phyloP scores from a whole-genome alignment of 2,329 filamentous ascomycete species.

The Capronia americana region DNA sequence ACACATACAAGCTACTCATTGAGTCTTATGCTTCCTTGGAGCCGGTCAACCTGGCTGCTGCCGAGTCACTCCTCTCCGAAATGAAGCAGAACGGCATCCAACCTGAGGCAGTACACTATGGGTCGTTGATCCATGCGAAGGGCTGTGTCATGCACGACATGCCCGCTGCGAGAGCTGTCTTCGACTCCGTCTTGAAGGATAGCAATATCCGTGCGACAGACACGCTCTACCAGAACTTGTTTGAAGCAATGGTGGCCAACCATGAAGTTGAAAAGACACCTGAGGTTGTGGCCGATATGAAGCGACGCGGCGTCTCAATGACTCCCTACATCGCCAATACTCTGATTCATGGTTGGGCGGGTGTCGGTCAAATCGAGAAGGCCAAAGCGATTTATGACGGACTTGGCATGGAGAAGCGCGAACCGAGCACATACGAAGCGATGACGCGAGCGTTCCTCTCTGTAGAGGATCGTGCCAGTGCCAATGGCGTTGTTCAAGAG shows the following conservation, averaged over 20 bases:
- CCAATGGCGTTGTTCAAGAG: constrained; percentile 81
- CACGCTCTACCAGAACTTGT: constrained; percentile 93
- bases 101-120: constrained; percentile 93
- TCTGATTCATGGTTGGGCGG: constrained; percentile 94
- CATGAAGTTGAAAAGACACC: constrained; percentile 80
- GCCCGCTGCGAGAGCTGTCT: constrained; percentile 78
- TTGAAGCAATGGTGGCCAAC: constrained; percentile 96
- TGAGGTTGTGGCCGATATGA: constrained; percentile 77
- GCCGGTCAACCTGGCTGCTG: constrained; percentile 85
- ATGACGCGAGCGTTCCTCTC: constrained; percentile 95
- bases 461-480: constrained; percentile 77
- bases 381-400: constrained; percentile 78
- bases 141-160: constrained; percentile 94
- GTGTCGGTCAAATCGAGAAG: constrained; percentile 78
- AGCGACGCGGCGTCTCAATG: constrained; percentile 73
- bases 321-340: constrained; percentile 99
- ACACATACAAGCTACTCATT: constrained; percentile 97
- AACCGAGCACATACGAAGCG: constrained; percentile 97
- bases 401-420: constrained; percentile 78
- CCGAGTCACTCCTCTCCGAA: constrained; percentile 79
- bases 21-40: constrained; percentile 95
- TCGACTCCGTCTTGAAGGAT: constrained; percentile 78
- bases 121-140: constrained; percentile 92
- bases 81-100: constrained; percentile 76
- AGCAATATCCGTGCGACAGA: constrained; percentile 73